Conservation (phyloP, 2,329 filamentous ascomycete genomes). For the Emergomyces pasteurianus region DNA sequence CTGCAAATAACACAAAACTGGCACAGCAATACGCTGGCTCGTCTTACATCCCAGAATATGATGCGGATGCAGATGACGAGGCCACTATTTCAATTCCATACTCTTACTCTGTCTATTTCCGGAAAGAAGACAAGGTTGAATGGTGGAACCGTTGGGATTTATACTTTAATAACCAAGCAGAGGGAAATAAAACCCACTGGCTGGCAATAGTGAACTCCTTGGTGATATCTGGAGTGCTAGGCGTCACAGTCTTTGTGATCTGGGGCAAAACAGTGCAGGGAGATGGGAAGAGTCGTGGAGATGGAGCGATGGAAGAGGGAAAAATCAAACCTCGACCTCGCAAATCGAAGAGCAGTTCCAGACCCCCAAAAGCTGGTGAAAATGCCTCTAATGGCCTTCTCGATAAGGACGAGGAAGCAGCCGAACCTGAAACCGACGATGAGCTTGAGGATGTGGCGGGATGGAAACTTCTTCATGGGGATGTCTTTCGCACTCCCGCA, state of each 20-base stretch:
- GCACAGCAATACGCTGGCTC: conserved; percentile 46
- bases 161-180: conserved; percentile 80
- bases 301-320: conserved; percentile 54
- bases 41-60: conserved; percentile 47
- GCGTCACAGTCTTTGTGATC: conserved; percentile 69
- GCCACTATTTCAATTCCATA: conserved; percentile 64
- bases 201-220: conserved; percentile 78
- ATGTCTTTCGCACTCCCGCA: conserved; percentile 66
- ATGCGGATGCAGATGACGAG: conserved; percentile 49
- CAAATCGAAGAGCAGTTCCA: conserved; percentile 30
- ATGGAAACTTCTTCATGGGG: conserved; percentile 81
- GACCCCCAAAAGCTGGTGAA: conserved; percentile 37
- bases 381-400: conserved; percentile 44
- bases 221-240: conserved; percentile 68
- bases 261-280: conserved; percentile 64
- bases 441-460: conserved; percentile 72
- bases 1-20: conserved; percentile 48
- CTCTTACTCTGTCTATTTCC: conserved; percentile 83
- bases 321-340: conserved; percentile 44
- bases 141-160: conserved; percentile 81
- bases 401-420: conserved; percentile 37
- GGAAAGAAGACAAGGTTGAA: conserved; percentile 66
- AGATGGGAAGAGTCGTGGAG: conserved; percentile 65
- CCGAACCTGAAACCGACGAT: conserved; percentile 53
- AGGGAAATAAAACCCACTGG: conserved; percentile 74